phyloP scores from a whole-genome alignment of 768 basidiomycete species.

The Phylloporus sp. region DNA sequence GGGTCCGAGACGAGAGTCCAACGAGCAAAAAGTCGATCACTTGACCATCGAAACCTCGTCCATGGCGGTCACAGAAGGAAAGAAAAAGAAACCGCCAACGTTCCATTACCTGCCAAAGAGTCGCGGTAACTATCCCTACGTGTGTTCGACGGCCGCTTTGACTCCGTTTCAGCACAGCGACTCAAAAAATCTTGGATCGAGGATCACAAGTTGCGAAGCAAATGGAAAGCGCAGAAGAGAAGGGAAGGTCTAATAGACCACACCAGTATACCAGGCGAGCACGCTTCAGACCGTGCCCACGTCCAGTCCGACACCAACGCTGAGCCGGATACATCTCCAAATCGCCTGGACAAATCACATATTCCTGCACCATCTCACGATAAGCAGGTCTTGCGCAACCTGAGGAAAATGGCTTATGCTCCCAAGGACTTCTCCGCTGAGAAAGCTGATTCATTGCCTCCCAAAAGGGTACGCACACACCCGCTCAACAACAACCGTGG shows the following conservation, averaged over 20 bases:
- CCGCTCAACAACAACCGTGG: slow-evolving; percentile 14
- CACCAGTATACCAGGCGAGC: slow-evolving; percentile 1
- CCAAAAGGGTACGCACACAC: slow-evolving; percentile 17
- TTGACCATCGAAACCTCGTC: no score
- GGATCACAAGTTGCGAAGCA: slow-evolving; percentile 67
- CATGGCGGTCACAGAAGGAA: slow-evolving; percentile 10
- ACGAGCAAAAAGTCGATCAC: no score
- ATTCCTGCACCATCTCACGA: slow-evolving; percentile 4
- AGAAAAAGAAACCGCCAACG: slow-evolving; percentile 56
- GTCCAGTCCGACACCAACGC: neutral
- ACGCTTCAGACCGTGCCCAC: neutral
- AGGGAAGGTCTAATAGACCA: slow-evolving; percentile 34
- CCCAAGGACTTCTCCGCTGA: slow-evolving; percentile 51
- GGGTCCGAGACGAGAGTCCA: neutral
- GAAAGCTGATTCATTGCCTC: slow-evolving; percentile 42
- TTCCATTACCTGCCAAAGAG: slow-evolving; percentile 62
- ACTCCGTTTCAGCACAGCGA: slow-evolving; percentile 54
- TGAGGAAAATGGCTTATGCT: slow-evolving; percentile 60
- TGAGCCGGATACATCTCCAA: neutral
- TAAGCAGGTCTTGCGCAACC: slow-evolving; percentile 47
- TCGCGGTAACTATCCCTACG: slow-evolving; percentile 46
- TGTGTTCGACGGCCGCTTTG: neutral
- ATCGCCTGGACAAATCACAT: slow-evolving; percentile 1
- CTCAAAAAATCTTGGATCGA: slow-evolving; percentile 80
- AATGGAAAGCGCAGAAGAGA: slow-evolving; percentile 72